These are phyloP conservation scores for Dipteronia sinensis DNA, from an alignment of 345 rosid genomes.

Conservation along the genomic window DNA sequence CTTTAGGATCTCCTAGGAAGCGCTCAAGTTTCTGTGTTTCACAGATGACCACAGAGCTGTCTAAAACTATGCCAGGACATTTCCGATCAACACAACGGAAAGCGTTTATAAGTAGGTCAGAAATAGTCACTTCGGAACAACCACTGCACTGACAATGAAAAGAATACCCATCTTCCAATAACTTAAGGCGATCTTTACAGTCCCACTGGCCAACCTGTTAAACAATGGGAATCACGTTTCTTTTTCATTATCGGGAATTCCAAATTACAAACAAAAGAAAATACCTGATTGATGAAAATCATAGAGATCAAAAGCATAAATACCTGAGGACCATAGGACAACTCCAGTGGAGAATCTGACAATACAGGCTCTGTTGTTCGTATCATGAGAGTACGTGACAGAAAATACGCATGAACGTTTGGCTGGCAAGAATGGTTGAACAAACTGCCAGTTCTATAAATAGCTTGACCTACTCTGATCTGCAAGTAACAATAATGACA, in stretches of 20 bases:
- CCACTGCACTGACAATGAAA: slow-evolving; percentile 72
- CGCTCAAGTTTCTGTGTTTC: slow-evolving; percentile 44
- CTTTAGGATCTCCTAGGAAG: slow-evolving; percentile 21
- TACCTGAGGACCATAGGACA: slow-evolving; percentile 93
- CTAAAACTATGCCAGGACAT: slow-evolving; percentile 74
- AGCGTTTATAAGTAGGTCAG: slow-evolving; percentile 72
- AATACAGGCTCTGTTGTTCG: slow-evolving; percentile 63
- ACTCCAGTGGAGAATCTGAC: slow-evolving; percentile 66
- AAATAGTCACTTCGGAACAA: slow-evolving; percentile 59
- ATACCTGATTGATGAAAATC: not conserved
- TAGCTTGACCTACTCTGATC: slow-evolving; percentile 84
- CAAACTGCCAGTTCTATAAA: slow-evolving; percentile 67
- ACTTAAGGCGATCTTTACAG: slow-evolving; percentile 62
- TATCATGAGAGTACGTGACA: slow-evolving; percentile 68
- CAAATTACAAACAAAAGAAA: slow-evolving; percentile 2
- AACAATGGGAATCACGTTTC: slow-evolving; percentile 4
- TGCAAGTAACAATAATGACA: slow-evolving; percentile 28
- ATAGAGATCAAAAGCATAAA: slow-evolving; percentile 2
- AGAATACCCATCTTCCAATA: slow-evolving; percentile 73
- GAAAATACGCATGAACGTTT: slow-evolving; percentile 81
- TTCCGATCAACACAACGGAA: slow-evolving; percentile 53
- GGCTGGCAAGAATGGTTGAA: slow-evolving; percentile 95
- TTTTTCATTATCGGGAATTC: not conserved
- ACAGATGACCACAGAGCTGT: slow-evolving; percentile 29
- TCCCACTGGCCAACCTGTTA: slow-evolving; percentile 79